A percentile compares a stretch with the other conserved stretches of the same genome.
Evolutionary conservation across 345 rosid species (phyloP).

Genomic region (Mangifera indica): DNA sequence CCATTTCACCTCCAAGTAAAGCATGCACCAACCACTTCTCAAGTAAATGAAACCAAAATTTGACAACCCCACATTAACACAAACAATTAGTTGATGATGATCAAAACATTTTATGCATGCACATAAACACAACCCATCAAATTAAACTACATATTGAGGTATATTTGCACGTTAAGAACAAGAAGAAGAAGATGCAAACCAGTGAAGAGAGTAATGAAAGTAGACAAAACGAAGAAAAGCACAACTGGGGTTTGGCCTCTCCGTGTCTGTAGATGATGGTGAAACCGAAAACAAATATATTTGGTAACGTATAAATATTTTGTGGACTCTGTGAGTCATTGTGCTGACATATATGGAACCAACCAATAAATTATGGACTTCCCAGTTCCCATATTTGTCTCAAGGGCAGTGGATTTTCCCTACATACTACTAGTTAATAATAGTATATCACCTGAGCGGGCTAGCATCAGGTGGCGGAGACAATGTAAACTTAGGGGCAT

Average conservation of each 20-base stretch:
- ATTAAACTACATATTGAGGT: too few species aligned
- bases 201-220: background rate
- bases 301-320: background rate
- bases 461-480: too few species aligned
- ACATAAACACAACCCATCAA: background rate
- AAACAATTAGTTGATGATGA: background rate
- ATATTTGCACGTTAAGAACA: background rate
- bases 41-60: background rate
- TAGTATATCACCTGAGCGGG: too few species aligned
- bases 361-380: background rate
- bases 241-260: background rate
- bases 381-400: too few species aligned
- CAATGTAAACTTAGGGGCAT: too few species aligned
- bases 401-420: too few species aligned
- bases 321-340: background rate
- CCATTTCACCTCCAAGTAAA: background rate
- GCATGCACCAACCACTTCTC: background rate
- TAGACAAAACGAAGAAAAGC: background rate
- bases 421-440: too few species aligned
- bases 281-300: background rate
- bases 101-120: background rate
- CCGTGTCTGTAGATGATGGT: too few species aligned
- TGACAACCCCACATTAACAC: background rate
- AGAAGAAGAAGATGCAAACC: background rate
- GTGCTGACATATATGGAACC: background rate